phyloP scores from a whole-genome alignment of 345 rosid species.

The Bruguiera gymnorhiza region DNA sequence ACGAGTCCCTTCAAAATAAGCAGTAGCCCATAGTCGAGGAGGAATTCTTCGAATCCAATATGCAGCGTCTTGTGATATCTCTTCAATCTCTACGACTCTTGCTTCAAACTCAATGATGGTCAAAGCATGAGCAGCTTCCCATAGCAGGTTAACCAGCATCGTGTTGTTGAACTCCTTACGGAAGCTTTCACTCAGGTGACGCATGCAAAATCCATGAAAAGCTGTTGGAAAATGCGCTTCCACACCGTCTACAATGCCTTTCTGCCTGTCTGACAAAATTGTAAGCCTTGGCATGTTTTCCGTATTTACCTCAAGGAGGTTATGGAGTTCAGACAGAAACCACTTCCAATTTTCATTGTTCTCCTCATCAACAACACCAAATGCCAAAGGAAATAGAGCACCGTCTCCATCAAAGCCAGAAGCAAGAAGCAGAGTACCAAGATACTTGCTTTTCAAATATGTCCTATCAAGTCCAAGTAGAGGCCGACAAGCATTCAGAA shows the following conservation, averaged over 20 bases:
- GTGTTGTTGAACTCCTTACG: constrained; percentile 93
- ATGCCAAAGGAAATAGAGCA: constrained; percentile 84
- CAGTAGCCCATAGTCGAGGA: constrained; percentile 93
- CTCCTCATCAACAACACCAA: constrained; percentile 96
- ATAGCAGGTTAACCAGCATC: constrained; percentile 76
- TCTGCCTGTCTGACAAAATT: constrained; percentile 86
- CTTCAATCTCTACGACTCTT: constrained; percentile 82
- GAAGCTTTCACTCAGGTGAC: constrained; percentile 90
- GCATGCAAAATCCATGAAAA: constrained; percentile 96
- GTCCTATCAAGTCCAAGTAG: constrained; percentile 92
- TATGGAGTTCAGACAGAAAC: constrained; percentile 95
- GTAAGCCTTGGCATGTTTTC: constrained; percentile 99
- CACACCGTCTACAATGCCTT: constrained; percentile 86
- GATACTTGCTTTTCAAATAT: constrained; percentile 81
- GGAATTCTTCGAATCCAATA: constrained; percentile 92
- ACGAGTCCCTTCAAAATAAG: constrained; percentile 88
- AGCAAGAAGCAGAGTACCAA: constrained; percentile 90
- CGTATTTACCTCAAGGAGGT: constrained; percentile 79
- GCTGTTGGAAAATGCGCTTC: constrained; percentile 93
- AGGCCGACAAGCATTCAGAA: constrained; percentile 90
- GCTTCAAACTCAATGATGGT: constrained; percentile 90
- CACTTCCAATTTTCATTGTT: constrained; percentile 99
- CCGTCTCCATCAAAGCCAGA: constrained; percentile 98
- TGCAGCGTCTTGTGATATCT: constrained; percentile 88
- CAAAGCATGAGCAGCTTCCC: constrained; percentile 95